These are phyloP conservation scores for Talaromyces sp. DNA, from an alignment of 2,329 filamentous ascomycete species.

Conservation along the genomic window DNA sequence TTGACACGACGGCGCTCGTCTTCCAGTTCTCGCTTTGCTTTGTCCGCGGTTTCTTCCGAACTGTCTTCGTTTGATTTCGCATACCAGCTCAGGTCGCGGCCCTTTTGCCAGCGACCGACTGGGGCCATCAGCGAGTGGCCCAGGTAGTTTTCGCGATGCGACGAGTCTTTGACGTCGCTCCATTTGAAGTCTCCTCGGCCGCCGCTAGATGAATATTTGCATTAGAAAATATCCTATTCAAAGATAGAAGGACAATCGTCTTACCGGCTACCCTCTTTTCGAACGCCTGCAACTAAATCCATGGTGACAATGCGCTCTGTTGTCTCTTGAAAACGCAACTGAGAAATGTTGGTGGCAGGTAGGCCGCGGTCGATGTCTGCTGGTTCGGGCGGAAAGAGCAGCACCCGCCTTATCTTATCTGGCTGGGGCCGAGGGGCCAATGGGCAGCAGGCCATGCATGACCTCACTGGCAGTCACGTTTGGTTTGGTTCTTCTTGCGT, in stretches of 20 bases:
- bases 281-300: constrained; percentile 89
- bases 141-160: constrained; percentile 84
- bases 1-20: constrained; percentile 80
- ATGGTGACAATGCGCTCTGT: constrained; percentile 44
- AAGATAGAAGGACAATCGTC: constrained; percentile 7
- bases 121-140: constrained; percentile 89
- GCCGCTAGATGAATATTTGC: constrained; percentile 50
- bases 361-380: neutral
- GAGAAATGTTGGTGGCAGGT: neutral
- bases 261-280: constrained; percentile 77
- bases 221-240: constrained; percentile 4
- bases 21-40: constrained; percentile 54
- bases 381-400: neutral
- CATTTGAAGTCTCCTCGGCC: constrained; percentile 90
- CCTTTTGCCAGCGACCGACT: constrained; percentile 86
- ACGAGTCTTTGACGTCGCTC: constrained; percentile 83
- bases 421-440: neutral
- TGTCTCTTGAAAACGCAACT: constrained; percentile 6
- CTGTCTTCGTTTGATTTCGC: constrained; percentile 53
- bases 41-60: constrained; percentile 32
- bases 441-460: neutral
- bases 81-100: constrained; percentile 63
- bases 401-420: constrained; percentile 8
- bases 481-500: neutral
- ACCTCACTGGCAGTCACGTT: neutral